phyloP scores from a whole-genome alignment of 2,329 filamentous ascomycete species.

The Trichoderma polysporum region DNA sequence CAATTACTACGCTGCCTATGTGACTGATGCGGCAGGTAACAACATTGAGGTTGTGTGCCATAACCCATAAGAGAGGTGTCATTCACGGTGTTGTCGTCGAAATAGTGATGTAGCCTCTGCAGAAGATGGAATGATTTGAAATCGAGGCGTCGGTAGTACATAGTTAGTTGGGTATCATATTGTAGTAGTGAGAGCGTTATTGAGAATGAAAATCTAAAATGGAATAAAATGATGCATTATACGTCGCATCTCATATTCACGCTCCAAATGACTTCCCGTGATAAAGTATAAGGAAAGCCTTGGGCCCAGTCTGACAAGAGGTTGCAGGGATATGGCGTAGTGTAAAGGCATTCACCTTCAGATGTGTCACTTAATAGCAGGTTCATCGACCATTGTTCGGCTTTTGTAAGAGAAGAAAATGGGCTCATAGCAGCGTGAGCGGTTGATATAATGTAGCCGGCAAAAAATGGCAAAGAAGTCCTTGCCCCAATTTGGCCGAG shows the following conservation, averaged over 20 bases:
- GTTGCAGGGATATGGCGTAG: no score
- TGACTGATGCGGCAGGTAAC: slow-evolving; percentile 51
- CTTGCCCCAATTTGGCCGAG: no score
- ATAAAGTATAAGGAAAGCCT: no score
- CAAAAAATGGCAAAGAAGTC: no score
- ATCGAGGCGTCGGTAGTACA: not conserved
- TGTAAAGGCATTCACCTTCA: no score
- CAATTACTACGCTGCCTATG: slow-evolving; percentile 52
- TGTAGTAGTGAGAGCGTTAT: not conserved
- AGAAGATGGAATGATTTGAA: not conserved
- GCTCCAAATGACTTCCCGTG: not conserved
- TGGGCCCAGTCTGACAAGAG: no score
- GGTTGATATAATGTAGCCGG: no score
- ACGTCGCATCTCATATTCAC: not conserved
- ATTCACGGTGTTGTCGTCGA: not conserved
- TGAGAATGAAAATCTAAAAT: not conserved
- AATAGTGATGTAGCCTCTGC: not conserved
- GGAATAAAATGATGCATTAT: not conserved
- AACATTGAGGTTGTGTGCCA: slow-evolving; percentile 49
- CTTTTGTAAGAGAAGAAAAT: no score
- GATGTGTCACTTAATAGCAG: no score
- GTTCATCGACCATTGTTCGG: no score
- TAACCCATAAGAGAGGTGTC: not conserved
- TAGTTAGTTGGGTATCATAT: not conserved
- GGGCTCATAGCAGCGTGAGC: no score